These are phyloP conservation scores for Fusarium albosuccineum DNA, from an alignment of 2,329 filamentous ascomycete species.

Conservation along the genomic window DNA sequence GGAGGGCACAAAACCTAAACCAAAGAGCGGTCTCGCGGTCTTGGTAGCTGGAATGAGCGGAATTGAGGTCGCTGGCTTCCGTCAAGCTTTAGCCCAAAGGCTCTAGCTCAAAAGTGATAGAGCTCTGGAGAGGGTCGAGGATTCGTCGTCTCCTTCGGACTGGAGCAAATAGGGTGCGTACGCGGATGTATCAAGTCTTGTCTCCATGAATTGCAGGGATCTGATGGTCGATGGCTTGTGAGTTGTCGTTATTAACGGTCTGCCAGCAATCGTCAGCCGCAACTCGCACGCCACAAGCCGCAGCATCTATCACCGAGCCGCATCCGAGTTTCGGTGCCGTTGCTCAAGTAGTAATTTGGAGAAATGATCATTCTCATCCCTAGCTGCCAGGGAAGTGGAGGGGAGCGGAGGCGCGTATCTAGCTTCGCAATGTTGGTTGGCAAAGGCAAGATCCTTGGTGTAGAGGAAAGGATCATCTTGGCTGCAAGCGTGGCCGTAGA, in stretches of 20 bases:
- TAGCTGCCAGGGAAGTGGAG: conserved; percentile 7
- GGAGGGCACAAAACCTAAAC: background rate
- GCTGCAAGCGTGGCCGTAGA: conserved; percentile 20
- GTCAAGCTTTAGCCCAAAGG: background rate
- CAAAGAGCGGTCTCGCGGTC: conserved; percentile 28
- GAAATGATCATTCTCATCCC: conserved; percentile 16
- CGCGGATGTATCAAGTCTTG: background rate
- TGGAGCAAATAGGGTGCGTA: background rate
- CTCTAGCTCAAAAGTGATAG: background rate
- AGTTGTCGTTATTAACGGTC: conserved; percentile 7
- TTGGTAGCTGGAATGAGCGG: conserved; percentile 11
- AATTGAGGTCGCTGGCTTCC: background rate
- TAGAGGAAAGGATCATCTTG: conserved; percentile 19
- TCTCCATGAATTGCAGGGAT: conserved; percentile 2
- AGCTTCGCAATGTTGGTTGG: conserved; percentile 20
- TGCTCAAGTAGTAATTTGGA: conserved; percentile 6
- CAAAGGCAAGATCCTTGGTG: background rate
- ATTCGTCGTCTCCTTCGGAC: background rate
- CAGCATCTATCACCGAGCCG: conserved; percentile 17
- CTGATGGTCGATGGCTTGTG: background rate
- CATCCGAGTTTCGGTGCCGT: conserved; percentile 19
- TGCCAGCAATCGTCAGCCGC: conserved; percentile 18
- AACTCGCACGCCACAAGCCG: conserved; percentile 4
- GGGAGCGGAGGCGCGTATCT: conserved; percentile 13
- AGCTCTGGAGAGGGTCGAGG: background rate